Evolutionary conservation across 371 early-diverging fungal species (phyloP), one percentile per base, ranked within the genome.

Genomic region (Actinomortierella ambigua): DNA sequence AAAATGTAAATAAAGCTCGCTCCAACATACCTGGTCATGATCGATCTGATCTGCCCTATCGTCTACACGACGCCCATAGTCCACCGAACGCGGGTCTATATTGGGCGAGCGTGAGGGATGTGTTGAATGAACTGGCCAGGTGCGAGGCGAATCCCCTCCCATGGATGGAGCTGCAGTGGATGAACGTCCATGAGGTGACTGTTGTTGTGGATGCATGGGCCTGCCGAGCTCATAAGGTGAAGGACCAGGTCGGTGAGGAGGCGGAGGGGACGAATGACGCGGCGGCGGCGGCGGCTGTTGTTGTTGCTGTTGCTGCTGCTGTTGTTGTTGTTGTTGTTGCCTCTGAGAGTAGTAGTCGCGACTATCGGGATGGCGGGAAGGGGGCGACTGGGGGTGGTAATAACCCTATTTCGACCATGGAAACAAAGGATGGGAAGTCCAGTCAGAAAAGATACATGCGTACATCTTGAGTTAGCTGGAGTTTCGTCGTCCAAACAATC

Each of bases 161-260:
- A 34, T 34, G 34, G 52, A n/a, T 7, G 50, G 53, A 28, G 53
- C 68, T 14, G 68, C 57, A 40, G 61, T 51, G 13, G 58, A 53
- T 20, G 54, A 44, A 23, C 47, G 41, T 23, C 61, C 61, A 40
- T 56, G 46, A 0, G 55, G n/a, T 11, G 54, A 43, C 23, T 26
- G 55, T 26, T 40, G 46, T 5, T 53, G 54, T 11, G 5, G 55
- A 15, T 55, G 55, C 44, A 26, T 20, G 44, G 53, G 55, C 18
- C 43, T 20, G 26, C 49, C 49, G 49, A 49, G 49, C 49, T 26
- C 54, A 43, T 43, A 40, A 60, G 52, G 61, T 42, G 59, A 27
- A 53, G 61, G 22, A 39, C 34, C 50, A 49, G 53, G 41, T 26
- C 34, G 65, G 13, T 59, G 59, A 53, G 41, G 43, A 39, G 52